phyloP scores from a whole-genome alignment of 176 grass and related monocot genomes.

The Canna indica region DNA sequence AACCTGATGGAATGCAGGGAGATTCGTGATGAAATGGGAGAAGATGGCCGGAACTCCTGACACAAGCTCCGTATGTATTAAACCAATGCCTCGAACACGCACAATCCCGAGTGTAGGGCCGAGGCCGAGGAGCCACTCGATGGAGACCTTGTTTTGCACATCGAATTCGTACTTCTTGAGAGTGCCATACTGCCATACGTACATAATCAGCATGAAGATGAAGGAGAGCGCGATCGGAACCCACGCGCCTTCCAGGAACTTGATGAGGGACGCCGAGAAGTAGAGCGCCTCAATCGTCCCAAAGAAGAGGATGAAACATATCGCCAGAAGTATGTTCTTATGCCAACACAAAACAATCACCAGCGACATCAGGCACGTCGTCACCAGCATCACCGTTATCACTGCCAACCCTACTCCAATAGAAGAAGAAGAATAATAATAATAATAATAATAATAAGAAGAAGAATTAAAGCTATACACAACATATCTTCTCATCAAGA shows the following conservation, averaged over 20 bases:
- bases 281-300: conserved; percentile 88
- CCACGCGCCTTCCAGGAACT: conserved; percentile 87
- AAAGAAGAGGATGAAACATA: conserved; percentile 81
- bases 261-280: conserved; percentile 82
- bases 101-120: conserved; percentile 63
- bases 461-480: neutral
- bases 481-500: neutral
- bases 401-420: conserved; percentile 71
- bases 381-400: conserved; percentile 97
- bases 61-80: conserved; percentile 81
- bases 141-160: conserved; percentile 79
- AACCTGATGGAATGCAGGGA: conserved; percentile 96
- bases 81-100: conserved; percentile 74
- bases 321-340: conserved; percentile 72
- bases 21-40: conserved; percentile 92
- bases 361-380: conserved; percentile 87
- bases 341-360: conserved; percentile 93
- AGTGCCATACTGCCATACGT: conserved; percentile 87
- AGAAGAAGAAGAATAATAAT: neutral
- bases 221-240: conserved; percentile 61
- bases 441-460: neutral
- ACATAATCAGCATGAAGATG: conserved; percentile 84
- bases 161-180: conserved; percentile 91
- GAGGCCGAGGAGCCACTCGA: conserved; percentile 86
- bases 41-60: conserved; percentile 85